A percentile compares a stretch with the other conserved stretches of the same genome.
Evolutionary conservation across 768 basidiomycete genomes (phyloP).

Genomic region (Hypholoma sublateritium): DNA sequence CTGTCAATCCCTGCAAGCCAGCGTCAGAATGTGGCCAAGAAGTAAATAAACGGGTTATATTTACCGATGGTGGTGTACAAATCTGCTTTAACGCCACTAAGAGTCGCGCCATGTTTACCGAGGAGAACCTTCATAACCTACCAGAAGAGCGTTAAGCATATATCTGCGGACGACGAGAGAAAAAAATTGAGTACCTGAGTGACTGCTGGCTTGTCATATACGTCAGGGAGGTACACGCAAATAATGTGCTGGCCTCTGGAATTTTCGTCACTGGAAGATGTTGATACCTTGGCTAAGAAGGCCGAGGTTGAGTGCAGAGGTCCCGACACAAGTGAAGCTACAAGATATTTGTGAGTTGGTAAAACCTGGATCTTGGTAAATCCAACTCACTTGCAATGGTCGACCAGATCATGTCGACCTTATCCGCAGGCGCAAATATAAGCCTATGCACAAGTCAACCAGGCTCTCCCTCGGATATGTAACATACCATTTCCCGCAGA

Average conservation of each 20-base stretch:
- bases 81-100: slow-evolving; percentile 71
- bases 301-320: slow-evolving; percentile 61
- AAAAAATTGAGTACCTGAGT: slow-evolving; percentile 40
- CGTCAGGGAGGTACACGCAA: slow-evolving; percentile 70
- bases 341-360: not conserved
- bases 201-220: slow-evolving; percentile 63
- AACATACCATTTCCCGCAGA: slow-evolving; percentile 67
- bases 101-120: slow-evolving; percentile 60
- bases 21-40: not conserved
- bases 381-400: slow-evolving; percentile 54
- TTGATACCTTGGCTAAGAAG: slow-evolving; percentile 63
- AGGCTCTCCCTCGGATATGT: not conserved
- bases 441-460: slow-evolving; percentile 44
- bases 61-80: slow-evolving; percentile 64
- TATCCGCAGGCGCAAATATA: slow-evolving; percentile 60
- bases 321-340: slow-evolving; percentile 67
- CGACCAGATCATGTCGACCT: slow-evolving; percentile 63
- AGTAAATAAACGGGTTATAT: not conserved
- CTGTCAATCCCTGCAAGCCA: slow-evolving; percentile 58
- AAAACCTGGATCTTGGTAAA: not conserved
- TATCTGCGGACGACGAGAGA: not conserved
- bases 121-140: slow-evolving; percentile 73
- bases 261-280: slow-evolving; percentile 47
- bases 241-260: slow-evolving; percentile 62
- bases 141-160: slow-evolving; percentile 1